Percentiles rank a stretch among this genome's conserved stretches.
phyloP scores from a whole-genome alignment of 495 filamentous ascomycete species.

The Astrothelium subdiscretum region DNA sequence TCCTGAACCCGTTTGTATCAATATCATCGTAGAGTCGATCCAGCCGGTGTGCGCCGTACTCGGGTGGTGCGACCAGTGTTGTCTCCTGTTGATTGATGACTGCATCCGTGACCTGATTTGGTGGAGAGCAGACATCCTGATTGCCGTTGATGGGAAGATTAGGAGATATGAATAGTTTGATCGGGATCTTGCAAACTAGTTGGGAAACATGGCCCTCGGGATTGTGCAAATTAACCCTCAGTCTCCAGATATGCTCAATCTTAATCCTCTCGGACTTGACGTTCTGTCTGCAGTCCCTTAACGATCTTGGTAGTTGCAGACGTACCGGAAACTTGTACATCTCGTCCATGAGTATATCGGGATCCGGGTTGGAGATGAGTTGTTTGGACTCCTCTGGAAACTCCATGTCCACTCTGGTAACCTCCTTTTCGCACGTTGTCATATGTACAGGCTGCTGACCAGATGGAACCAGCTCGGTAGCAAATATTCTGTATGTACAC shows the following conservation, averaged over 20 bases:
- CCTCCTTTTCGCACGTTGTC: slow-evolving; percentile 15
- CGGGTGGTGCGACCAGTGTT: slow-evolving; percentile 56
- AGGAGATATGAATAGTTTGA: slow-evolving; percentile 89
- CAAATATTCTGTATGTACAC: slow-evolving; percentile 17
- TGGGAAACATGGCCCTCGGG: slow-evolving; percentile 90
- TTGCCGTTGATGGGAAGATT: slow-evolving; percentile 73
- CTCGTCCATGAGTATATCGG: slow-evolving; percentile 57
- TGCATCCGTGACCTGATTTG: slow-evolving; percentile 28
- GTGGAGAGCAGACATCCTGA: slow-evolving; percentile 50
- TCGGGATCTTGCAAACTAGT: slow-evolving; percentile 74
- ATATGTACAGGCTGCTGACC: slow-evolving; percentile 9
- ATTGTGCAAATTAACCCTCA: slow-evolving; percentile 79
- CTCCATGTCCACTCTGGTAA: slow-evolving; percentile 20
- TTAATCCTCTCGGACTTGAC: slow-evolving; percentile 74
- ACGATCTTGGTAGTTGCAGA: slow-evolving; percentile 61
- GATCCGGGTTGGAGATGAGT: slow-evolving; percentile 40
- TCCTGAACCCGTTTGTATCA: slow-evolving; percentile 63
- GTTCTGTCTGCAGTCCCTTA: slow-evolving; percentile 75
- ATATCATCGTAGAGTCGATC: slow-evolving; percentile 84
- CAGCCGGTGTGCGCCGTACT: slow-evolving; percentile 75
- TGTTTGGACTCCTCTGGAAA: slow-evolving; percentile 34
- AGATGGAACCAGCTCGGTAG: slow-evolving; percentile 13
- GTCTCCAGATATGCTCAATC: slow-evolving; percentile 73
- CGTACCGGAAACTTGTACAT: slow-evolving; percentile 60
- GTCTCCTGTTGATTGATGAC: slow-evolving; percentile 26